Conservation (phyloP, 768 basidiomycete genomes). For the Suillus lakei region DNA sequence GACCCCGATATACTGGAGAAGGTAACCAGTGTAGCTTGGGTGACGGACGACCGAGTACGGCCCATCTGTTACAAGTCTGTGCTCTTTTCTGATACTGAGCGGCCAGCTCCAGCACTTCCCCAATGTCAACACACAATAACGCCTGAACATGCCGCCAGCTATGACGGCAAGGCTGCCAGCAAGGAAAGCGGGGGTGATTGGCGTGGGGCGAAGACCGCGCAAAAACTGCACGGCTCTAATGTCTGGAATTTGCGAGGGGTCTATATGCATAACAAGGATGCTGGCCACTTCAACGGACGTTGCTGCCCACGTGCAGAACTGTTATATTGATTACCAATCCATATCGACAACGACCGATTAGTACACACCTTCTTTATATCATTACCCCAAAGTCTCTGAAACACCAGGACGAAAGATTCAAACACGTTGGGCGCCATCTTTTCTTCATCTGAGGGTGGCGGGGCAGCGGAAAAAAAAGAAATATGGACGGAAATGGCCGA, state of each 20-base stretch:
- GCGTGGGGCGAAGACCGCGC: background rate
- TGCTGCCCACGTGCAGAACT: constrained; percentile 31
- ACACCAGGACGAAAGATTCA: background rate
- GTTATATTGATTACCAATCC: background rate
- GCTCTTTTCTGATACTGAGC: constrained; percentile 25
- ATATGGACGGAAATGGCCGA: no score
- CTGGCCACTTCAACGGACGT: constrained; percentile 19
- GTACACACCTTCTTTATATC: background rate
- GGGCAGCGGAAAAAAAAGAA: no score
- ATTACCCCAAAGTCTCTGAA: background rate
- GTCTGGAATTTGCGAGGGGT: background rate
- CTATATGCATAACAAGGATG: background rate
- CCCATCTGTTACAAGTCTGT: constrained; percentile 31
- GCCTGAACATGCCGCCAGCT: constrained; percentile 26
- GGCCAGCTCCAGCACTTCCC: constrained; percentile 33
- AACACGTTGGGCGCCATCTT: no score
- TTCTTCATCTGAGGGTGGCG: no score
- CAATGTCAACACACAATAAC: constrained; percentile 26
- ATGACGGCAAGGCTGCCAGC: constrained; percentile 21
- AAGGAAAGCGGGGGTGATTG: constrained; percentile 18
- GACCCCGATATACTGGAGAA: background rate
- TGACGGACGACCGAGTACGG: constrained; percentile 32
- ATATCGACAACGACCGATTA: background rate
- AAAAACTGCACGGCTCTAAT: background rate
- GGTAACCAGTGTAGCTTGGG: constrained; percentile 20